These are phyloP conservation scores for Salvia rosmarinus DNA, from an alignment of 257 asterid species.

Conservation along the genomic window DNA sequence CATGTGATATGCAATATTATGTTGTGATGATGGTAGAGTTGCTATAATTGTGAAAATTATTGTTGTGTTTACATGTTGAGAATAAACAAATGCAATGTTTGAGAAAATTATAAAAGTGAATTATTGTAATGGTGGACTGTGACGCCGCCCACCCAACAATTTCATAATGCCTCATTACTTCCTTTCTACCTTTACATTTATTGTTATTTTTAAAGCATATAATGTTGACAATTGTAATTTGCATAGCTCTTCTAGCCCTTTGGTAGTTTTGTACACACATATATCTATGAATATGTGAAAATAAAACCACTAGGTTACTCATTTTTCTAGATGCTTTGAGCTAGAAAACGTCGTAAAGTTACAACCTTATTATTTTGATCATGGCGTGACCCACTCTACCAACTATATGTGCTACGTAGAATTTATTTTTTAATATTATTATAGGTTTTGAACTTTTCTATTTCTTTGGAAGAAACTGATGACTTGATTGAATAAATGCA, in stretches of 20 bases:
- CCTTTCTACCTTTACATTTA: constrained; percentile 15
- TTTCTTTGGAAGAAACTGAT: too few relatives aligned
- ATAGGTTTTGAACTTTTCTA: too few relatives aligned
- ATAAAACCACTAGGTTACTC: too few relatives aligned
- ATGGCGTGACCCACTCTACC: too few relatives aligned
- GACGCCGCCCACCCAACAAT: constrained; percentile 40
- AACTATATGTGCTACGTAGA: background rate
- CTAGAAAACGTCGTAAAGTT: too few relatives aligned
- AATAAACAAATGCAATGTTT: constrained; percentile 1
- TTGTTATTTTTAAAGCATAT: constrained; percentile 19
- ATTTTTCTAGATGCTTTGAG: too few relatives aligned
- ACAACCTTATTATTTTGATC: too few relatives aligned
- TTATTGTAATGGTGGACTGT: constrained; percentile 33
- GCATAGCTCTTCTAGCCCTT: background rate
- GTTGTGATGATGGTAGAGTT: background rate
- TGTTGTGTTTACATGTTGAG: background rate
- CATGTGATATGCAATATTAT: background rate
- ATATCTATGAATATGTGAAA: too few relatives aligned
- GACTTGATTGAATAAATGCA: too few relatives aligned
- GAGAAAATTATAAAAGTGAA: constrained; percentile 11
- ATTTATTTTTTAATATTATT: too few relatives aligned
- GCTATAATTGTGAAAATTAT: constrained; percentile 2
- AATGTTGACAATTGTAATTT: background rate
- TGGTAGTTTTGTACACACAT: too few relatives aligned
- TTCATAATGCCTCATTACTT: constrained; percentile 31